These are phyloP conservation scores for Pseudogymnoascus sp. DNA, from an alignment of 2,329 filamentous ascomycete genomes.

Conservation along the genomic window DNA sequence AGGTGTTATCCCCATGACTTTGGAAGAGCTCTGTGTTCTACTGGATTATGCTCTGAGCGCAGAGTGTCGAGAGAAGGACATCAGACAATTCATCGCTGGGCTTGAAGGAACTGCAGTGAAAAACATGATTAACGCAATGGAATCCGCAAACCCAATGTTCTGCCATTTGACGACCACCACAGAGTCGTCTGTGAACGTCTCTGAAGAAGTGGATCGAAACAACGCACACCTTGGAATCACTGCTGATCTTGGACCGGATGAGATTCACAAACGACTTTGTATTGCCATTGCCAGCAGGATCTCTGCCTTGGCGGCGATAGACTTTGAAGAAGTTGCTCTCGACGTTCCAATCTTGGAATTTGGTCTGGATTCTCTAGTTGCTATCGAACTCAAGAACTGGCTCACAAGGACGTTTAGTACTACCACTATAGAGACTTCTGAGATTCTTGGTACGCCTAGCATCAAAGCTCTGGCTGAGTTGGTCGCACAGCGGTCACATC, in stretches of 20 bases:
- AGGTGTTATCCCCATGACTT: constrained; percentile 17
- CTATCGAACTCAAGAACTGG: constrained; percentile 17
- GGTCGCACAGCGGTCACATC: constrained; percentile 23
- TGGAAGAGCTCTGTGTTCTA: constrained; percentile 21
- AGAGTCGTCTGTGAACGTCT: not conserved
- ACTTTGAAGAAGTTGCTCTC: constrained; percentile 11
- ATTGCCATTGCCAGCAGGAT: constrained; percentile 9
- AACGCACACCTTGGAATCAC: not conserved
- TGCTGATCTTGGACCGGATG: not conserved
- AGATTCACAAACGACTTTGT: not conserved
- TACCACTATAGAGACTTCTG: constrained; percentile 24
- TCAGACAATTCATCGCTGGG: constrained; percentile 16
- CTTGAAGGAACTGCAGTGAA: constrained; percentile 20
- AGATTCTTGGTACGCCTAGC: constrained; percentile 22
- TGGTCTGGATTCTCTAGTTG: constrained; percentile 18
- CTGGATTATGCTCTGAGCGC: constrained; percentile 21
- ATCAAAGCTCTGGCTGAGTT: constrained; percentile 22
- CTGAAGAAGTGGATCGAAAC: constrained; percentile 12
- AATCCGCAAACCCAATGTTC: constrained; percentile 19
- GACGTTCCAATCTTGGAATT: constrained; percentile 9
- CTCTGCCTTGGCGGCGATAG: constrained; percentile 12
- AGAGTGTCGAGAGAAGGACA: constrained; percentile 16
- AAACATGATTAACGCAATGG: constrained; percentile 15
- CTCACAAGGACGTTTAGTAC: constrained; percentile 20
- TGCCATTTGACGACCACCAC: constrained; percentile 14